Evolutionary conservation across 2,329 filamentous ascomycete genomes (phyloP).

Genomic region (Botrytis pseudocinerea): DNA sequence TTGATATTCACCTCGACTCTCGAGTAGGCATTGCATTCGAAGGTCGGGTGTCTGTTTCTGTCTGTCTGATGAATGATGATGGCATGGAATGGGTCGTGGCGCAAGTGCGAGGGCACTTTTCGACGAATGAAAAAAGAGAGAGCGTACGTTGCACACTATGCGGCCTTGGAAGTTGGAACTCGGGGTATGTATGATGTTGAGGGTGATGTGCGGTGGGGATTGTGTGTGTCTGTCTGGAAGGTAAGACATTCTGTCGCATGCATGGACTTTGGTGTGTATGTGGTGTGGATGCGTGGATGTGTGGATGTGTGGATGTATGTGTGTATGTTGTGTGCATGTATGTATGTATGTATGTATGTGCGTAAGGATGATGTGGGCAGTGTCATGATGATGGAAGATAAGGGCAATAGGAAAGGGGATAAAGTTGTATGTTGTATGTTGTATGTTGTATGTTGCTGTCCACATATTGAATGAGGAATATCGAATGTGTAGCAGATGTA

Average conservation of each 20-base stretch:
- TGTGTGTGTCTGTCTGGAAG: not conserved
- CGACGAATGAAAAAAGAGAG: not conserved
- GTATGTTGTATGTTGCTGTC: not conserved
- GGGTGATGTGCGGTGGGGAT: not conserved
- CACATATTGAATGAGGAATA: not conserved
- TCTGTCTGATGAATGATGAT: not conserved
- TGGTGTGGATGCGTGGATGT: not conserved
- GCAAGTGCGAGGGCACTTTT: not conserved
- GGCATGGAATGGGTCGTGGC: not conserved
- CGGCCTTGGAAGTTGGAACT: not conserved
- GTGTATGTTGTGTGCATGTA: not conserved
- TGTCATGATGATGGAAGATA: not conserved
- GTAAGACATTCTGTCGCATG: slow-evolving; percentile 8
- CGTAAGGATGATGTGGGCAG: too few species aligned
- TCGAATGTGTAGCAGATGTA: too few species aligned
- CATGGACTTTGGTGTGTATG: not conserved
- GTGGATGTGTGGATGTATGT: not conserved
- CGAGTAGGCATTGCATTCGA: not conserved
- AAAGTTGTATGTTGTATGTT: too few species aligned
- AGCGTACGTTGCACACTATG: not conserved
- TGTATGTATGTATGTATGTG: not conserved
- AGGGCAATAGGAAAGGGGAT: too few species aligned
- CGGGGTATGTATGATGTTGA: not conserved
- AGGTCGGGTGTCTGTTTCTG: not conserved
- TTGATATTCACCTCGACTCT: not conserved